These are phyloP conservation scores for Aspergillus diversus DNA, from an alignment of 495 filamentous ascomycete genomes.

Conservation along the genomic window DNA sequence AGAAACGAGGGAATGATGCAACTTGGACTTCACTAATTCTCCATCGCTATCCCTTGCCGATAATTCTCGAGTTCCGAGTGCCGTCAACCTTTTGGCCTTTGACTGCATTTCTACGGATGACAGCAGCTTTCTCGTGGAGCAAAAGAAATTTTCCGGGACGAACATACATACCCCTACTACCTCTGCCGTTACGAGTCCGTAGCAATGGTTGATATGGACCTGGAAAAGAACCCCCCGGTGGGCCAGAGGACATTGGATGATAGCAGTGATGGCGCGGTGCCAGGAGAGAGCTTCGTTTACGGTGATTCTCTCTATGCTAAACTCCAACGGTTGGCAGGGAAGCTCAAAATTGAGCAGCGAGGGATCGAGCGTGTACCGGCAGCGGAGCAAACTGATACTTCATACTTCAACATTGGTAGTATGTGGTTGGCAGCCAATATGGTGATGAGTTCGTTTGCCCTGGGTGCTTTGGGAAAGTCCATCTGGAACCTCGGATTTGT, in stretches of 20 bases:
- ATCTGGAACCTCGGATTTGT: conserved; percentile 73
- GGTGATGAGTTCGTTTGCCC: conserved; percentile 80
- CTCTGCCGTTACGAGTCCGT: conserved; percentile 24
- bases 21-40: too few species aligned
- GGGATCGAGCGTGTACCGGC: conserved; percentile 82
- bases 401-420: conserved; percentile 69
- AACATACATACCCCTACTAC: background rate
- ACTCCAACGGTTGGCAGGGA: conserved; percentile 69
- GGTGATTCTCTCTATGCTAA: conserved; percentile 66
- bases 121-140: too few species aligned
- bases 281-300: conserved; percentile 62
- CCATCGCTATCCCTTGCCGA: too few species aligned
- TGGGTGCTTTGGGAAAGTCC: conserved; percentile 71
- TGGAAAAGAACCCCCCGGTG: conserved; percentile 47
- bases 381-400: conserved; percentile 70
- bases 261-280: conserved; percentile 57
- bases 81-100: too few species aligned
- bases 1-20: too few species aligned
- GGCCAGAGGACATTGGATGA: conserved; percentile 49
- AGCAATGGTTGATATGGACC: conserved; percentile 35
- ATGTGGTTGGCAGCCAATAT: conserved; percentile 88
- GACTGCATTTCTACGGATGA: too few species aligned
- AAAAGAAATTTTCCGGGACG: too few species aligned
- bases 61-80: too few species aligned
- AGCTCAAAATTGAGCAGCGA: conserved; percentile 73